Base-by-base conservation (phyloP, 495 filamentous ascomycete species). In the Aspergillus diversus region DNA sequence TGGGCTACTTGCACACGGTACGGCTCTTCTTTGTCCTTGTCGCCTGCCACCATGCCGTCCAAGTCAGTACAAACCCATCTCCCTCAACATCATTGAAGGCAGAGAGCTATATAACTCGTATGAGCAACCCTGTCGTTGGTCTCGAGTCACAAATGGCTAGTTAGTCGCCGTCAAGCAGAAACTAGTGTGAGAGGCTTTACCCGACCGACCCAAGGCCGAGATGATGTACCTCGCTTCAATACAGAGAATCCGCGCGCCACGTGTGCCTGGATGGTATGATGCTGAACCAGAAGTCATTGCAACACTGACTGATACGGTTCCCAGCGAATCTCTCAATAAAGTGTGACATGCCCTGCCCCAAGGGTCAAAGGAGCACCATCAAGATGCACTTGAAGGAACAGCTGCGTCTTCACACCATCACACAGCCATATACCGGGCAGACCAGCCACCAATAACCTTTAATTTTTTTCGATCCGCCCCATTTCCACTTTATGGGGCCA, bases 401-500 rank as follows among this genome's bases (percentile, higher is more conserved):
- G 47, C 8, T 64, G 17, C 49, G 53, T 35, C 31, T 56, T 21
- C 55, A 55, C 27, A 54, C 32, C 15, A 50, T 33, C 37, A 61
- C 51, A 5, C 50, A 52, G 52, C 57, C 63, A 9, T 65, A 60
- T 42, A 57, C 48, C 39, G 39, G 37, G 11, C 55, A 21, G 21
- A 9, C 33, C 37, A 43, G 17, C 15, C 43, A 34, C 11, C 11
- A 9, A 32, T n/a, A 16, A 37, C 53, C 27, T 16, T 32, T 49
- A 3, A 53, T 31, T 15, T 56, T 34, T 15, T 51, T 52, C 49
- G 42, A 32, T 17, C n/a, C 12, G 9, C 31, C 56, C 17, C 62
- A 54, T 33, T 43, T 43, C 39, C 65, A 71, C 32, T 34, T 57
- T 43, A 57, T 60, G 4, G 69, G 71, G 15, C 71, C 67, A 15